Evolutionary conservation across 116 monocot species (phyloP), one percentile per base, ranked within the genome.

Genomic region (Zostera marina): DNA sequence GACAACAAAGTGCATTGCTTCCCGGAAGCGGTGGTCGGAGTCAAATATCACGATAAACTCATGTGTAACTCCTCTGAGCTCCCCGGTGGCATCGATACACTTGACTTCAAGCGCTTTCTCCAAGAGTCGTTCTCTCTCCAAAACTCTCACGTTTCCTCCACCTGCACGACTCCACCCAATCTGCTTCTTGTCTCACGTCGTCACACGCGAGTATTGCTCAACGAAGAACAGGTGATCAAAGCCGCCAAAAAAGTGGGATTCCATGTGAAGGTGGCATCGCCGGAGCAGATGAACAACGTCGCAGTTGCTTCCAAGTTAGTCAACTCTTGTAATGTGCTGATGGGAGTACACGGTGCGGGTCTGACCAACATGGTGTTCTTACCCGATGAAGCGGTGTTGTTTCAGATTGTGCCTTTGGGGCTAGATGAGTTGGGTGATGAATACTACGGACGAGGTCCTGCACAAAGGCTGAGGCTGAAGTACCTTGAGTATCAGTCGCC

Each of bases 321-420:
- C 8, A 86, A 79, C 58, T 73, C 83, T 8, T 72, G 63, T 24
- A 82, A 87, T 38, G 82, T 70, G 21, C 53, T 87, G 77, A 54
- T 87, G 67, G 87, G 87, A 0, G 87, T 87, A 12, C 87, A 82
- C 42, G 87, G 87, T 0, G 82, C 87, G 0, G 87, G 82, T 48
- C 71, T 87, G 1, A 82, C 87, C 0, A 81, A 79, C 25, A 44
- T 77, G 1, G 53, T 82, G 17, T 87, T 74, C 67, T 66, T 87
- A 0, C 82, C 82, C 5, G 42, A 47, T 8, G 66, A 72, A 2
- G 76, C 66, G 8, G 63, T 66, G 7, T 13, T 87, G 11, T 64
- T 87, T 11, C 87, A 87, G 48, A 52, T 87, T 8, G 79, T 82
- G 6, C 87, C 87, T 0, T 79, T 68, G 76, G 87, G 74, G 0